These are phyloP conservation scores for Trifolium pratense DNA, from an alignment of 306 rosid genomes.

Conservation along the genomic window DNA sequence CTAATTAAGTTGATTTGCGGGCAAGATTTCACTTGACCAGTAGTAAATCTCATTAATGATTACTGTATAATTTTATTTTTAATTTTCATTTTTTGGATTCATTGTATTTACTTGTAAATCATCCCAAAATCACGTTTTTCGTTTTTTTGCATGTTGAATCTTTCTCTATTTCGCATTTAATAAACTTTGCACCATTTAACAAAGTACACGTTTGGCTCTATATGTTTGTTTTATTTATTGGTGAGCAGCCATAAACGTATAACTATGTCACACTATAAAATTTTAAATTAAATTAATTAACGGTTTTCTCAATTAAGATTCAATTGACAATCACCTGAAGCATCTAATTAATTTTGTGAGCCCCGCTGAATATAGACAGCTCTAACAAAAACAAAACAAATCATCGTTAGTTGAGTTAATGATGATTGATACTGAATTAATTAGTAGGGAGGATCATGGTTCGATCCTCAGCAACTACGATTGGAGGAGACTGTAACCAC, in stretches of 20 bases:
- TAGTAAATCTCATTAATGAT: no score
- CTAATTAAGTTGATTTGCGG: no score
- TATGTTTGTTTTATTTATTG: conserved; percentile 34
- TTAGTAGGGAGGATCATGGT: no score
- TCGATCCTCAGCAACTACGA: no score
- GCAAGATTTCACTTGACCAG: no score
- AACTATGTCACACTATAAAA: neutral
- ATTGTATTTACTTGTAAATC: conserved; percentile 43
- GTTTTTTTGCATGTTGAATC: conserved; percentile 41
- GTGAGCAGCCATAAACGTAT: conserved; percentile 12
- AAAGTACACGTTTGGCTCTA: conserved; percentile 39
- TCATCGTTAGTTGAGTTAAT: no score
- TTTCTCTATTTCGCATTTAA: conserved; percentile 30
- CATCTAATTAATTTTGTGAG: conserved; percentile 47
- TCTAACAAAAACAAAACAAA: conserved; percentile 32
- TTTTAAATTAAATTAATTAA: neutral
- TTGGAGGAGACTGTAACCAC: no score
- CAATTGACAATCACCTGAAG: conserved; percentile 49
- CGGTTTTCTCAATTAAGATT: conserved; percentile 30
- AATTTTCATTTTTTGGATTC: neutral
- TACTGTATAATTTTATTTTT: no score
- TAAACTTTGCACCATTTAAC: conserved; percentile 32
- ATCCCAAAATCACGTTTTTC: conserved; percentile 43
- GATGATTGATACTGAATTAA: no score
- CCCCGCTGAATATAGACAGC: conserved; percentile 45